A percentile compares a stretch with the other conserved stretches of the same genome.
Conservation (phyloP, 163 green algal genomes). For the Chlorella variabilis region DNA sequence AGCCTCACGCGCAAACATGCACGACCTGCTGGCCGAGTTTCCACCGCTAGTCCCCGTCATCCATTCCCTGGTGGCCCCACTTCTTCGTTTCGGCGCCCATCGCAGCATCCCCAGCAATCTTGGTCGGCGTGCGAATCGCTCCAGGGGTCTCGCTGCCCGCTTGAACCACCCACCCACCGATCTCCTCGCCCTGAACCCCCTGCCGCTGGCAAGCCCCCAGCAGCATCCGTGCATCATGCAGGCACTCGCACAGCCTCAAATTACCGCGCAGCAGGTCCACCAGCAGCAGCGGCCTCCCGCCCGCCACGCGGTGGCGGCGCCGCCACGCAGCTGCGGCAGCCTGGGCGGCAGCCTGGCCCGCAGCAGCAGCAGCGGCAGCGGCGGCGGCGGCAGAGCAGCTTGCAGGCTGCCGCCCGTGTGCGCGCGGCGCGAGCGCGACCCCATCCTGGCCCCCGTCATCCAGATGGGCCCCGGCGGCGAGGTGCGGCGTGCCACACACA, state of each 20-base stretch:
- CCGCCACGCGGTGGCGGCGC: background rate
- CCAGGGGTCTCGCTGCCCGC: too few relatives aligned
- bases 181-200: too few relatives aligned
- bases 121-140: too few relatives aligned
- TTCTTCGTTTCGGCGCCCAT: too few relatives aligned
- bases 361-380: slow-evolving; percentile 20
- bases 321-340: slow-evolving; percentile 14
- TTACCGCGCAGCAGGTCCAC: slow-evolving; percentile 11
- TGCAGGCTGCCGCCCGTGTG: slow-evolving; percentile 26
- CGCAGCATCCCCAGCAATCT: too few relatives aligned
- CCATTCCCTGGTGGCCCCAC: too few relatives aligned
- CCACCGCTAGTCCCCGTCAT: too few relatives aligned
- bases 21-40: too few relatives aligned
- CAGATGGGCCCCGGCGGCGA: slow-evolving; percentile 28
- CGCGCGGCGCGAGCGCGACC: slow-evolving; percentile 42
- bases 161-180: too few relatives aligned
- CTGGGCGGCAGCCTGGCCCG: background rate
- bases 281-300: background rate
- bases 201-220: background rate
- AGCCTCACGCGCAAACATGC: too few relatives aligned
- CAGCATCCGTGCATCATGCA: background rate
- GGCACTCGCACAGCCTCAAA: slow-evolving; percentile 9
- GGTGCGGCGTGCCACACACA: slow-evolving; percentile 8
- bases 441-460: slow-evolving; percentile 58
- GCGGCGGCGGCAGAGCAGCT: slow-evolving; percentile 5